Base-by-base conservation (phyloP, 2,329 filamentous ascomycete species). In the Paraphoma sp. region DNA sequence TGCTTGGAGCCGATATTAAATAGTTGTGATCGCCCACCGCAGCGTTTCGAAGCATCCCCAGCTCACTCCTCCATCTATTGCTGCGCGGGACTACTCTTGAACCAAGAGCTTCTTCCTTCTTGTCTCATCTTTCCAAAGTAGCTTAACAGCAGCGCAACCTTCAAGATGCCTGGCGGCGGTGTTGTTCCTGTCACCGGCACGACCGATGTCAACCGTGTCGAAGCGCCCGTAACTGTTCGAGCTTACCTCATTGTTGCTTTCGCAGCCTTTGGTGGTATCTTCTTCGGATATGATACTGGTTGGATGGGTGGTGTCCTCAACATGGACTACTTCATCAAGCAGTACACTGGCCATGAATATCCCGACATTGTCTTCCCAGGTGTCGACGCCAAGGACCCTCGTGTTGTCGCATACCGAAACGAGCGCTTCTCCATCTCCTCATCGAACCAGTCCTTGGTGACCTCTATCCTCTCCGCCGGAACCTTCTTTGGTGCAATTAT, bases 221-320 rank as follows among this genome's bases (percentile, higher is more conserved):
- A 82, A 67, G 80, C 81, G 14, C 81, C 81, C 36, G 79, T 82
- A 46, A 82, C 80, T 16, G 68, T 78, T 58, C 79, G 79, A 59
- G 79, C 80, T 57, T 80, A 80, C 65, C 65, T 80, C 51, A 77
- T 82, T 51, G 79, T 80, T 72, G 79, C 78, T 33, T 82, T 82
- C 57, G 80, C 80, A 44, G 78, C 80, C 23, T 82, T 82, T 61
- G 80, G 80, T 66, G 80, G 80, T 69, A 89, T 91, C 80, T 57
- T 59, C 83, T 90, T 91, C 78, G 89, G 89, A 54, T 93, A 91
- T 78, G 90, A 93, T 72, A 90, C 89, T 42, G 90, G 90, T 70
- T 91, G 89, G 81, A 90, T 91, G 82, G 87, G 87, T 74, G 87
- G 87, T 78, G 86, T 89, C 65, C 79, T 85, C 31, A 84, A 65